Base-by-base conservation (phyloP, 2,329 filamentous ascomycete species). In the Apiospora marii region DNA sequence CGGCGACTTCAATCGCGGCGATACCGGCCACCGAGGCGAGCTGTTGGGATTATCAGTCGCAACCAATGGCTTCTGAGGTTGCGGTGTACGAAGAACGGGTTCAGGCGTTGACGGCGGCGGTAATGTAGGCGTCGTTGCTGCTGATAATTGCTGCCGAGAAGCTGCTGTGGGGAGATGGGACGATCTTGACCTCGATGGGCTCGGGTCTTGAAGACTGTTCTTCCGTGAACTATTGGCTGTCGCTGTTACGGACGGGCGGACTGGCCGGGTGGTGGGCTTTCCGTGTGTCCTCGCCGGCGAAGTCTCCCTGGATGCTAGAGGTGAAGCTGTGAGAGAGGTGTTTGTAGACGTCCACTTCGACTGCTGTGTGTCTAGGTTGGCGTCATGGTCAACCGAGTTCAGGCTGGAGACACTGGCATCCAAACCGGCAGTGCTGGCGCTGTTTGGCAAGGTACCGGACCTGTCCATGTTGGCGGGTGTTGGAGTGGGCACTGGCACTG, bases 1-100 rank as follows among this genome's bases (percentile, higher is more conserved):
- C 71, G 94, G 94, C 10, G 94, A 95, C 80, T 92, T 93, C 75
- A 96, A 81, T 74, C 93, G 89, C 67, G 94, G 93, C 67, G 93
- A 95, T 74, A 92, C 84, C 37, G 94, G 93, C 93, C 93, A 96
- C 82, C 92, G 89, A 74, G 90, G 90, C 70, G 87, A 87, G 72
- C 91, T 88, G 78, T 81, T 87, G 53, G 86, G 75, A 69, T 81
- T 79, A 70, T 92, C 87, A 70, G 85, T 68, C 41, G 44, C 67
- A 74, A 85, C 79, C 34, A 85, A 81, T 6, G 88, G 84, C 81
- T 95, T 94, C 78, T 92, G 88, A 19, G 92, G 90, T 74, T 88
- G 87, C 64, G 91, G 87, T 71, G 89, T 85, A 82, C 91, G 91
- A 77, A 89, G 83, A 37, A 86, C 85, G 8, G 89, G 82, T 75